These are phyloP conservation scores for Agroathelia rolfsii DNA, from an alignment of 1,284 basidiomycete genomes.

Conservation along the genomic window DNA sequence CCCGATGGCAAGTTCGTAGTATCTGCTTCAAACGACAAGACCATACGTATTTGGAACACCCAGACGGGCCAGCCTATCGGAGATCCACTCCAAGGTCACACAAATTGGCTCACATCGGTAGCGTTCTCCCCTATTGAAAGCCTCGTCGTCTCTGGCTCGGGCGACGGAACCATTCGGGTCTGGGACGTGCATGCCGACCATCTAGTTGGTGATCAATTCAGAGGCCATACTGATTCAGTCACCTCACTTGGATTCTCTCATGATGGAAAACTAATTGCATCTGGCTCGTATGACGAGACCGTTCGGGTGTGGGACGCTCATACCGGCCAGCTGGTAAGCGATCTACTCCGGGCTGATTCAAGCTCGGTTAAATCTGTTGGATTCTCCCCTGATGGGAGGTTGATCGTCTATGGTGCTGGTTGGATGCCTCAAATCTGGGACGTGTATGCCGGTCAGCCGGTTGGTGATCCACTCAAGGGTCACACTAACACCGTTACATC, in stretches of 20 bases:
- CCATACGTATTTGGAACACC: conserved; percentile 2
- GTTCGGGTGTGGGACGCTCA: conserved; percentile 2
- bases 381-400: conserved; percentile 1
- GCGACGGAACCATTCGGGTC: conserved; percentile 15
- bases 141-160: conserved; percentile 14
- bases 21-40: neutral
- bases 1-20: neutral
- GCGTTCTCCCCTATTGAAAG: neutral
- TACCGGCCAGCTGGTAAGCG: neutral
- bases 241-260: too few species aligned
- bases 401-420: conserved; percentile 7
- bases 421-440: conserved; percentile 5
- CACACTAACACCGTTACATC: conserved; percentile 8
- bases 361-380: neutral
- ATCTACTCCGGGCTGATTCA: conserved; percentile 2
- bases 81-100: conserved; percentile 4
- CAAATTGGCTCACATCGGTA: neutral
- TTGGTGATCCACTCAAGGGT: conserved; percentile 4
- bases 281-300: neutral
- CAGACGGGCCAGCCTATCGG: neutral
- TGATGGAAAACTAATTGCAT: neutral
- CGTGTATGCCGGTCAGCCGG: conserved; percentile 6
- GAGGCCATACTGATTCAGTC: too few species aligned
- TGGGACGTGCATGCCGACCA: too few species aligned
- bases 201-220: too few species aligned